phyloP scores from a whole-genome alignment of 805 yeast species.

The Suhomyces canberraensis region DNA sequence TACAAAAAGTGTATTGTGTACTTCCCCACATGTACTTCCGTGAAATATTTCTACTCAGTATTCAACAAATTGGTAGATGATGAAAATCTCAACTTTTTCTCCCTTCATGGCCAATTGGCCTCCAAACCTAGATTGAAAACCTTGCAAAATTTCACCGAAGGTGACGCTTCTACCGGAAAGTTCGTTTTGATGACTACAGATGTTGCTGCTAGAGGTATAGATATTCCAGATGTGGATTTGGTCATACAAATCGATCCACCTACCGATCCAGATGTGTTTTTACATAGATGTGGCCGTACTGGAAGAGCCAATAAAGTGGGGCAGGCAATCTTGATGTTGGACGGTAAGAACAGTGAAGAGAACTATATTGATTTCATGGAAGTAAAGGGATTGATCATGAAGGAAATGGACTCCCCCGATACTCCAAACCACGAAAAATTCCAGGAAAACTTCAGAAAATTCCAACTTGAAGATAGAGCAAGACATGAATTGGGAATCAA shows the following conservation, averaged over 20 bases:
- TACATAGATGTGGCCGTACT: conserved; percentile 93
- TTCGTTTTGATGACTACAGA: conserved; percentile 85
- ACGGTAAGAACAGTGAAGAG: conserved; percentile 69
- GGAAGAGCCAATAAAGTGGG: conserved; percentile 90
- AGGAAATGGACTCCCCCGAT: conserved; percentile 30
- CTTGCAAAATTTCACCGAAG: conserved; percentile 54
- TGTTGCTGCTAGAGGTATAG: conserved; percentile 98
- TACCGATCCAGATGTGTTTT: conserved; percentile 83
- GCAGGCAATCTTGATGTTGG: conserved; percentile 69
- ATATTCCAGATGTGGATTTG: conserved; percentile 89
- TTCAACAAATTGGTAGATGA: conserved; percentile 40
- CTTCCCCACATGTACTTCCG: conserved; percentile 86
- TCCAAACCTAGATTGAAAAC: conserved; percentile 77
- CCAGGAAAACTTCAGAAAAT: conserved; percentile 34
- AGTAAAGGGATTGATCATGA: conserved; percentile 58
- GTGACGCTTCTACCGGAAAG: conserved; percentile 38
- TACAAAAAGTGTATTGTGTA: conserved; percentile 85
- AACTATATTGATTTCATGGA: conserved; percentile 77
- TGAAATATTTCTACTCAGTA: conserved; percentile 67
- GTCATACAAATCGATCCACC: conserved; percentile 97
- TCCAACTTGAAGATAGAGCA: conserved; percentile 71
- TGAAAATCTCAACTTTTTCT: conserved; percentile 47
- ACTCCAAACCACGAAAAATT: conserved; percentile 26
- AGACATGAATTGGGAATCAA: conserved; percentile 78
- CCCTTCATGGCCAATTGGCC: conserved; percentile 89